Evolutionary conservation across 176 grass and related monocot species (phyloP), one percentile per base, ranked within the genome.

Genomic region (Panicum miliaceum): DNA sequence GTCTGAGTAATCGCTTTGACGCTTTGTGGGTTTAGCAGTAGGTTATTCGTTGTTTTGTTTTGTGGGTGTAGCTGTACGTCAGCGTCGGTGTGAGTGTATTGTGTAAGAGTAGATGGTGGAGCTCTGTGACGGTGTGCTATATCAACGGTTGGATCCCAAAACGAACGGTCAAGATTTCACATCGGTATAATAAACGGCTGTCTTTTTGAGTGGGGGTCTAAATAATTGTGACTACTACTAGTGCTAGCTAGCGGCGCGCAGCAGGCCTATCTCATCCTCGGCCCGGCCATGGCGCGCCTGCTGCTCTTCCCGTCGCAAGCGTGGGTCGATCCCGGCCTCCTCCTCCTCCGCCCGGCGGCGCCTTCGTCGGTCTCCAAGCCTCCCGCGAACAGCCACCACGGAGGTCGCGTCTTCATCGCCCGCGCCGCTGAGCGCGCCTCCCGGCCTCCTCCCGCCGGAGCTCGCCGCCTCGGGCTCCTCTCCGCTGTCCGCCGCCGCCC

Each of bases 271-370:
- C 62, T 32, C 12, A 23, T 27, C 46, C 3, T 48, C 43, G 43
- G 22, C 54, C 0, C 6, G 54, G 54, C 54, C 23, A 72, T 72
- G 69, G 69, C 69, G 69, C 43, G 43, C 23, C 25, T 72, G 25
- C 71, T 52, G 45, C 47, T 73, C 71, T 52, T 52, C 27, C 26
- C 70, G 29, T 73, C 70, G 43, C 70, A 73, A 34, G 25, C 14
- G 23, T 73, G 70, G 41, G 42, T 27, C 45, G 46, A 73, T 32
- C 25, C 70, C 18, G 45, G 45, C 45, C 25, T 7, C 14, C 46
- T 51, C 42, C 68, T 73, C 45, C 45, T 29, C 26, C 45, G 9
- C 70, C 70, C 23, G 25, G 26, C 26, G 12, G 60, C 60, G 14
- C 60, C 60, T 4, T 23, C 70, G 15, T 4, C 45, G 45, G 45